Evolutionary conservation across 179 eudicot genomes (phyloP).

Genomic region (Gypsophila paniculata): DNA sequence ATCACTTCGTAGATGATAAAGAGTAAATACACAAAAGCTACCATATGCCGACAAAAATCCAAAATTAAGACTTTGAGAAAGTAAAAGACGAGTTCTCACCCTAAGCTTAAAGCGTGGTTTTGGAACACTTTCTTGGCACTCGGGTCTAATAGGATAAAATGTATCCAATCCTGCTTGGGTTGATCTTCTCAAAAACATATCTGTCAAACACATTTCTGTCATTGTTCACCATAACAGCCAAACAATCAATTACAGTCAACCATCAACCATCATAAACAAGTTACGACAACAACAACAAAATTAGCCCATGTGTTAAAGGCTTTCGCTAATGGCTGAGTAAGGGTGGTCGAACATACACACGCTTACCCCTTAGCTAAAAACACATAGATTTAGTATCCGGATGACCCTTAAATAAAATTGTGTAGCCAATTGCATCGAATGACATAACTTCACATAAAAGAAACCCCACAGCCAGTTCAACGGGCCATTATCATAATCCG

Average conservation of each 20-base stretch:
- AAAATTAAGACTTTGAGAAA: neutral
- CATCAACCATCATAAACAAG: neutral
- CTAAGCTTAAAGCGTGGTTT: constrained; percentile 71
- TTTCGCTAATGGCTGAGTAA: no score
- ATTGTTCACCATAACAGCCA: constrained; percentile 12
- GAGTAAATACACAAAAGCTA: neutral
- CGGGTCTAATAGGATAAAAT: constrained; percentile 63
- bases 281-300: neutral
- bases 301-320: neutral
- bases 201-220: constrained; percentile 28
- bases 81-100: constrained; percentile 41
- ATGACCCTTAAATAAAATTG: no score
- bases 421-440: no score
- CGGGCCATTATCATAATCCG: no score
- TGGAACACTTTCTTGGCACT: constrained; percentile 67
- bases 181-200: constrained; percentile 28
- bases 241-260: constrained; percentile 11
- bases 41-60: neutral
- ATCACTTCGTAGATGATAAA: neutral
- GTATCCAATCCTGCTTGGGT: constrained; percentile 48
- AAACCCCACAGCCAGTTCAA: no score
- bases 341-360: no score
- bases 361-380: no score
- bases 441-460: no score
- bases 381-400: no score